Conservation (phyloP, 2,329 filamentous ascomycete genomes). For the Calonectria henricotiae region DNA sequence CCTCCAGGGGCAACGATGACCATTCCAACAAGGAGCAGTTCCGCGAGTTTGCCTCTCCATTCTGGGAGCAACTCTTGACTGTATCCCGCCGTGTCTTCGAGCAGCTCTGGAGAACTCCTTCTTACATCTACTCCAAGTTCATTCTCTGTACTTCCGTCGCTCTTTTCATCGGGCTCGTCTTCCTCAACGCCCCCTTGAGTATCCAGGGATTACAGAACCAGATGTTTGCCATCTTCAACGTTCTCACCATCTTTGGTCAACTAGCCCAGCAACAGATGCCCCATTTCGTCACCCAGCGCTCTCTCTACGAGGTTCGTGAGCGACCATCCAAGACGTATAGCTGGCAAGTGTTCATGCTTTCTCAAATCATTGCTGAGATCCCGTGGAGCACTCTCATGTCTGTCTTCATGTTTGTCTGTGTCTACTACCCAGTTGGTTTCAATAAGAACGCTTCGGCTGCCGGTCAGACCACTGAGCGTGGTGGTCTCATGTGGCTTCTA, state of each 20-base stretch:
- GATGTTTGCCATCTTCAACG: slow-evolving; percentile 89
- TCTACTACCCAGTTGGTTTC: slow-evolving; percentile 90
- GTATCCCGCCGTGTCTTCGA: slow-evolving; percentile 85
- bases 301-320: slow-evolving; percentile 89
- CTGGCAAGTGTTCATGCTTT: slow-evolving; percentile 89
- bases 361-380: slow-evolving; percentile 86
- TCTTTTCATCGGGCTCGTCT: slow-evolving; percentile 88
- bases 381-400: slow-evolving; percentile 87
- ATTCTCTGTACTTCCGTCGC: slow-evolving; percentile 76
- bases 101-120: slow-evolving; percentile 92
- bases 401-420: slow-evolving; percentile 82
- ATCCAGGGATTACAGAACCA: slow-evolving; percentile 90
- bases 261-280: slow-evolving; percentile 87
- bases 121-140: slow-evolving; percentile 90
- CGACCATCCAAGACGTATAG: slow-evolving; percentile 87
- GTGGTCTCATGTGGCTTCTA: slow-evolving; percentile 78
- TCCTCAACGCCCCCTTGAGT: slow-evolving; percentile 80
- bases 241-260: slow-evolving; percentile 86
- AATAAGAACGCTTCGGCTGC: slow-evolving; percentile 74
- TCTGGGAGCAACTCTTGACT: slow-evolving; percentile 76
- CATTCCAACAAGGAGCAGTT: slow-evolving; percentile 64
- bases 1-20: slow-evolving; percentile 55
- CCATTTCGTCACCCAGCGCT: slow-evolving; percentile 85
- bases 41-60: slow-evolving; percentile 86
- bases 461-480: slow-evolving; percentile 64